Conservation (phyloP, 2,329 filamentous ascomycete genomes). For the Talaromyces sp. region DNA sequence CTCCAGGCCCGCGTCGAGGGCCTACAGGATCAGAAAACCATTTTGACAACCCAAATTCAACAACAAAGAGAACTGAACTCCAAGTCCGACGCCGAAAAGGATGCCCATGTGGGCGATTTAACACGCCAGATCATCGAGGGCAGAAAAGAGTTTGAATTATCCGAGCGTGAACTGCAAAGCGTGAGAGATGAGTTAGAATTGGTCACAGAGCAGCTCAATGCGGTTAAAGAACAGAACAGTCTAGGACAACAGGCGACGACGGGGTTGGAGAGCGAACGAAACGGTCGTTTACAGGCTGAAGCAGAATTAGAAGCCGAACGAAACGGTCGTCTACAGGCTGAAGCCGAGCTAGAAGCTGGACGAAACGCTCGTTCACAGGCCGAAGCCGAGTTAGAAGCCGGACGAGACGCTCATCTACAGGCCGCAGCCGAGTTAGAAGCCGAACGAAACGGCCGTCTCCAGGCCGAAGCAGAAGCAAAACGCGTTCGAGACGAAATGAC, state of each 20-base stretch:
- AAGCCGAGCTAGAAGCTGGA: constrained; percentile 23
- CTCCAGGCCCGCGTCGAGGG: constrained; percentile 72
- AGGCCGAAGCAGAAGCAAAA: constrained; percentile 22
- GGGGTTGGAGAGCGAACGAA: constrained; percentile 25
- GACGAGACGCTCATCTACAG: constrained; percentile 43
- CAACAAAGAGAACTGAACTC: constrained; percentile 90
- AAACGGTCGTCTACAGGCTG: constrained; percentile 20
- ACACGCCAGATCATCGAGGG: constrained; percentile 53
- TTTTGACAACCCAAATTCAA: constrained; percentile 86
- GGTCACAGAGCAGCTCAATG: constrained; percentile 42
- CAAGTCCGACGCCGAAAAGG: constrained; percentile 66
- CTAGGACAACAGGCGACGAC: constrained; percentile 27
- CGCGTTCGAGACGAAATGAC: constrained; percentile 48
- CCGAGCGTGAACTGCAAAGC: constrained; percentile 39
- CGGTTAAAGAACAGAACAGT: constrained; percentile 32
- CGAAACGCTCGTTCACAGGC: constrained; percentile 39
- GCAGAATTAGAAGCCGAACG: constrained; percentile 26
- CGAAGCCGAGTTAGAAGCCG: constrained; percentile 11
- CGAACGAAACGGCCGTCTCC: constrained; percentile 11
- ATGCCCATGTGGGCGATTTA: constrained; percentile 44
- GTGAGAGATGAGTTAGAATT: constrained; percentile 37
- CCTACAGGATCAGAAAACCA: constrained; percentile 81
- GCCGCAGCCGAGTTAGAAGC: constrained; percentile 11
- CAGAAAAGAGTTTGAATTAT: constrained; percentile 59
- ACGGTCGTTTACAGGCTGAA: constrained; percentile 25